Evolutionary conservation across 2,329 filamentous ascomycete genomes (phyloP).

Genomic region (Cladophialophora yegresii): DNA sequence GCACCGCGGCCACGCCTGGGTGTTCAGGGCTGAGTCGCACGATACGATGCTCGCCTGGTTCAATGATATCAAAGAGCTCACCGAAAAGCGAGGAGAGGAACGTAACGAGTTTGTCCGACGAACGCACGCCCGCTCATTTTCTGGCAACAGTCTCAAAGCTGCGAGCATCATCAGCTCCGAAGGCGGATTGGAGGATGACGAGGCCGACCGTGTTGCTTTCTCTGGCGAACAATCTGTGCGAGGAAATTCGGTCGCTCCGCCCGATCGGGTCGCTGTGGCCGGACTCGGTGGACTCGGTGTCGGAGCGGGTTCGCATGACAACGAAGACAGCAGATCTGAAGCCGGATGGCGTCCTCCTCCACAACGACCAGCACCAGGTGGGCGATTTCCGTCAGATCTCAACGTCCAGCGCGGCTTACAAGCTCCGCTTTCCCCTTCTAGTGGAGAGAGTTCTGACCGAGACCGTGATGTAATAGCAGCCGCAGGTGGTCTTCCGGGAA

Average conservation of each 20-base stretch:
- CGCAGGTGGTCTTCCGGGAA: conserved; percentile 58
- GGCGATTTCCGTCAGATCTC: conserved; percentile 93
- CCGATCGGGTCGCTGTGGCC: conserved; percentile 40
- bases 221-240: conserved; percentile 55
- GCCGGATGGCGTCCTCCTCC: conserved; percentile 47
- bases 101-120: conserved; percentile 82
- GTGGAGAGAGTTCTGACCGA: conserved; percentile 72
- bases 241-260: conserved; percentile 39
- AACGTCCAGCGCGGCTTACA: conserved; percentile 84
- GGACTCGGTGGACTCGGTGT: conserved; percentile 43
- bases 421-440: conserved; percentile 75
- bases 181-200: conserved; percentile 73
- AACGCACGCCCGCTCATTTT: conserved; percentile 72
- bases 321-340: conserved; percentile 37
- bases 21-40: conserved; percentile 68
- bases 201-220: conserved; percentile 66
- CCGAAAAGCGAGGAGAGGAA: conserved; percentile 84
- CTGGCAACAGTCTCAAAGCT: conserved; percentile 61
- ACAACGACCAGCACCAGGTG: conserved; percentile 83
- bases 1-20: conserved; percentile 76
- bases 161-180: conserved; percentile 69
- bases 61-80: conserved; percentile 86
- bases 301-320: conserved; percentile 35
- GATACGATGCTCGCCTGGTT: conserved; percentile 99
- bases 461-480: conserved; percentile 58